Base-by-base conservation (phyloP, 2,329 filamentous ascomycete species). In the Alternaria brassicae region DNA sequence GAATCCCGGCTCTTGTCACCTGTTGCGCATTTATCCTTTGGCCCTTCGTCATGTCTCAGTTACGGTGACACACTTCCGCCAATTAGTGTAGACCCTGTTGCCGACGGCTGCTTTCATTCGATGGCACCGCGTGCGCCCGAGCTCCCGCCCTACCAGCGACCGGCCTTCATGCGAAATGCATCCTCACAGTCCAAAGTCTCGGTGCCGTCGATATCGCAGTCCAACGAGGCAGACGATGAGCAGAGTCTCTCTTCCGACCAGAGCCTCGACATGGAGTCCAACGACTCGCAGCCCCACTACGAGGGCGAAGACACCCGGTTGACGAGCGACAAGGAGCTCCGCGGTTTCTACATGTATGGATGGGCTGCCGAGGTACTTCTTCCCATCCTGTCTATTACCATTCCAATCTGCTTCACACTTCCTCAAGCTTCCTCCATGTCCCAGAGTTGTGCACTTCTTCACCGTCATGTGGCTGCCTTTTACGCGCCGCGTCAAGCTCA, bases 341-440 rank as follows among this genome's bases (percentile, higher is more conserved):
- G 88, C 37, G 95, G 94, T 69, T 99, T 96, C 91, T 99, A 98
- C 79, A 90, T 90, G 76, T 98, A 98, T 81, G 91, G 91, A 40
- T 98, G 96, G 84, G 95, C 95, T 23, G 93, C 94, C 19, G 95
- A 99, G 81, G 77, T 79, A 72, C 51, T 36, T 48, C 21, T 32
- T 36, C 13, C 15, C 23, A 23, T 36, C n/a, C 34, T 23, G 37
- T 12, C 6, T 23, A 17, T 25, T n/a, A 23, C 19, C 47, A 3
- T 51, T 4, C 41, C 36, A 27, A 15, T 23, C 3, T 48, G 44
- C 44, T 34, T 34, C 19, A 23, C 4, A 23, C 15, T 6, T 25
- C 13, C 25, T 15, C 19, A 9, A 34, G 30, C 30, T 23, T 44
- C n/a, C 21, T 27, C 6, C n/a, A 50, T 7, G 10, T 27, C 32